These are phyloP conservation scores for Xylariaceae sp. DNA, from an alignment of 2,329 filamentous ascomycete genomes.

Conservation along the genomic window DNA sequence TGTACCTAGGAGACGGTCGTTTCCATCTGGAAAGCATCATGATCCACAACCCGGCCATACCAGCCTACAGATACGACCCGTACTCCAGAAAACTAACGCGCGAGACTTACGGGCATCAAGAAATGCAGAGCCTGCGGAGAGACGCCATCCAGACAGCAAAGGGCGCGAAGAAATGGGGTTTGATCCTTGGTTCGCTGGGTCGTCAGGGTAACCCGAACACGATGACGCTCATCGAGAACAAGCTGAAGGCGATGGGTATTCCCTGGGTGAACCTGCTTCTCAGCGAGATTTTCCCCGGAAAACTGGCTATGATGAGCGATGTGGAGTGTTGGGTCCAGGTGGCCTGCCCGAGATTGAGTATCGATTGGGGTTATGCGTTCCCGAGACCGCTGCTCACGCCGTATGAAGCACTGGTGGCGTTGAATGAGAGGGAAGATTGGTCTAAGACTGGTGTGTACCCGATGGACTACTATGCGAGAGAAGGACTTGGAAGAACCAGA, in stretches of 20 bases:
- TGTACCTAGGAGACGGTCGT: constrained; percentile 36
- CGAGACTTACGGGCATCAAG: constrained; percentile 85
- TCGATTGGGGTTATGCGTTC: constrained; percentile 98
- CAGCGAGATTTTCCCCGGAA: constrained; percentile 94
- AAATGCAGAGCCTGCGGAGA: constrained; percentile 77
- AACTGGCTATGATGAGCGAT: constrained; percentile 86
- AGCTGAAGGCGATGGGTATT: constrained; percentile 65
- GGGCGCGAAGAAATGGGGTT: constrained; percentile 80
- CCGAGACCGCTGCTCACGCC: constrained; percentile 81
- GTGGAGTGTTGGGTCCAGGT: constrained; percentile 99
- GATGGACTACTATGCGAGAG: constrained; percentile 97
- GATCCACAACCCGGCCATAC: constrained; percentile 91
- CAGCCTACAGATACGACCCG: constrained; percentile 94
- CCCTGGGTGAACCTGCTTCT: constrained; percentile 81
- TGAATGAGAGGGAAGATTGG: constrained; percentile 75
- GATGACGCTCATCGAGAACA: constrained; percentile 76
- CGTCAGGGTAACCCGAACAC: constrained; percentile 95
- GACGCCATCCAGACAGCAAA: constrained; percentile 72
- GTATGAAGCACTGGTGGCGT: constrained; percentile 88
- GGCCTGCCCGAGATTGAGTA: constrained; percentile 91
- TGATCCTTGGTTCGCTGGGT: constrained; percentile 88
- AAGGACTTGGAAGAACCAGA: constrained; percentile 79
- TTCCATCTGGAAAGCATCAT: constrained; percentile 91
- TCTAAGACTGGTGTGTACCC: constrained; percentile 68
- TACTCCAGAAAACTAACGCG: constrained; percentile 88